These are phyloP conservation scores for Ophiocordyceps australis DNA, from an alignment of 2,329 filamentous ascomycete species.

Conservation along the genomic window DNA sequence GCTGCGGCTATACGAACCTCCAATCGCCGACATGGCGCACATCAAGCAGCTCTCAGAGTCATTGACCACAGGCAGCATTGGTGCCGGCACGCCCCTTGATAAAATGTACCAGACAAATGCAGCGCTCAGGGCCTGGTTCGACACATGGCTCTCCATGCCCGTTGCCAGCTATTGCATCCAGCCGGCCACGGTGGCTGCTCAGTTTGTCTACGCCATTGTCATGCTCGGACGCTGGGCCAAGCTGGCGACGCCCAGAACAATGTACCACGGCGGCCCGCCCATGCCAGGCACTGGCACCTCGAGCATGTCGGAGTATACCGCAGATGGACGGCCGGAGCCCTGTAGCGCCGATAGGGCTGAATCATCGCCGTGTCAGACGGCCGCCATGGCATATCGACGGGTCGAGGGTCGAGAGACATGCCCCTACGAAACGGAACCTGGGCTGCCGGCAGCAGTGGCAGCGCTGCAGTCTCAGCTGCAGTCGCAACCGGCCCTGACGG, in stretches of 20 bases:
- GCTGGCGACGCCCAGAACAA: conserved; percentile 18
- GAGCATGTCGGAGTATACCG: conserved; percentile 5
- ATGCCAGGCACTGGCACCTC: conserved; percentile 8
- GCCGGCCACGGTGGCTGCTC: conserved; percentile 23
- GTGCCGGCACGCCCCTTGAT: conserved; percentile 24
- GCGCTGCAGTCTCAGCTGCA: conserved; percentile 21
- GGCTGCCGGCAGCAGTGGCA: conserved; percentile 19
- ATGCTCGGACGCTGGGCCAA: conserved; percentile 33
- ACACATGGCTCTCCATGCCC: conserved; percentile 26
- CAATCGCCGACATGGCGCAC: conserved; percentile 18
- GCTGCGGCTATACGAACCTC: conserved; percentile 29
- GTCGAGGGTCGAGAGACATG: too few relatives aligned
- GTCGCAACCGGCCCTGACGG: conserved; percentile 22
- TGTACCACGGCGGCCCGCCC: conserved; percentile 7
- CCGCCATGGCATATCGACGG: conserved; percentile 1
- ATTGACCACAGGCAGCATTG: conserved; percentile 16
- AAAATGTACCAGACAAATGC: conserved; percentile 28
- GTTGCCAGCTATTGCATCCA: conserved; percentile 22
- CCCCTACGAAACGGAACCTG: conserved; percentile 15
- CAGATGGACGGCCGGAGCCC: conserved; percentile 8
- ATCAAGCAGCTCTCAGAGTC: conserved; percentile 24
- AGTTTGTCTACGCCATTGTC: conserved; percentile 29
- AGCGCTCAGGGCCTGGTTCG: conserved; percentile 29
- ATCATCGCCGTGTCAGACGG: background rate
- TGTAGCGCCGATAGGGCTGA: conserved; percentile 3